Base-by-base conservation (phyloP, 768 basidiomycete species). In the Amanita molliuscula region DNA sequence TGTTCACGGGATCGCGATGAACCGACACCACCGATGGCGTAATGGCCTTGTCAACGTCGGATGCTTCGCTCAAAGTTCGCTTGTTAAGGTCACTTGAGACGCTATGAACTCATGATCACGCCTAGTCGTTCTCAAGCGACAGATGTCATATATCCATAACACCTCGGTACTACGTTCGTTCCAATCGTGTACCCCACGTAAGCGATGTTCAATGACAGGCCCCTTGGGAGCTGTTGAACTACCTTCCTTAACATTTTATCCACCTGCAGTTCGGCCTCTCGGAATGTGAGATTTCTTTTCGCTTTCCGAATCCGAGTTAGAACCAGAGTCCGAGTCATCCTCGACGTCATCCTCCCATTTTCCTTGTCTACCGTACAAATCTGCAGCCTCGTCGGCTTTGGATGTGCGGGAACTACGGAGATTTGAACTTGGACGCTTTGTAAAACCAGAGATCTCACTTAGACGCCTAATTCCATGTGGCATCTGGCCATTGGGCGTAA, bases 211-310 rank as follows among this genome's bases (percentile, higher is more conserved):
- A 31, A 31, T 8, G 7, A 28, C 9, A 23, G 4, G 23, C 23
- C 2, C 23, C 23, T 2, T 23, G 23, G 23, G 23, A 23, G 26
- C 7, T 28, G 9, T 28, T 28, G 9, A 28, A 28, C 9, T 28
- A 28, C 26, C 11, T 29, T 26, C 16, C 13, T 11, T 35, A 35
- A 7, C 18, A 16, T 37, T 34, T 46, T 29, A 45, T 34, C 58
- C 62, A 1, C 81, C 81, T 34, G 84, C 84, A 51, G 71, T 67
- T 49, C 78, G 71, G 9, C 68, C 68, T 54, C 63, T 69, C 26
- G 84, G 84, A 50, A 87, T 84, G 61, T 85, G 84, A n/a, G 75
- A 80, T 37, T 52, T 57, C 21, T 59, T 56, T 37, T 61, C 59
- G 35, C 55, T 63, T 35, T 66, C 74, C 3, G 76, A 73, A 5